Base-by-base conservation (phyloP, 345 rosid genomes). In the Gossypium rotundifolium region DNA sequence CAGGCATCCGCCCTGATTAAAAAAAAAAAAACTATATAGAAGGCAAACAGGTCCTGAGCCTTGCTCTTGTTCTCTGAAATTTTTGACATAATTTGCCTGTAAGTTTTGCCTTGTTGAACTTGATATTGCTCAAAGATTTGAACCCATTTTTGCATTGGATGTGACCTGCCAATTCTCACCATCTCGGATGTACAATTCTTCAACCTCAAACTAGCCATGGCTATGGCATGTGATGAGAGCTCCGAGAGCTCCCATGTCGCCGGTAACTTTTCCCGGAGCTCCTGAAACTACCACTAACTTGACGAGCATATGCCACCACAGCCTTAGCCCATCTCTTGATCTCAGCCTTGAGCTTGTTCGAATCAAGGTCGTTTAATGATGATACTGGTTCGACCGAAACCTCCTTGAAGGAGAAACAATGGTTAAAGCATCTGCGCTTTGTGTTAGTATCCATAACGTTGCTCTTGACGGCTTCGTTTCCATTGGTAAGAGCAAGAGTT, bases 321-420 rank as follows among this genome's bases (percentile, higher is more conserved):
- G 89, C 88, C 80, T 87, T 92, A 9, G 98, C 91, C 98, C 98
- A 94, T 76, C 88, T 90, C 51, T 52, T 80, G 65, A 94, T 94
- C 72, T 87, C 96, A 7, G 40, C 82, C 85, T 92, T 92, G 45
- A 94, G 75, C 87, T 87, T 88, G 57, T 72, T 78, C 0, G 98
- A 91, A 81, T 92, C 93, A 58, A 81, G 64, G 6, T 87, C 84
- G 22, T 49, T 75, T 71, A 92, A 79, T 12, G 95, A 81, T 6
- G 64, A 75, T n/a, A 83, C 85, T 0, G 85, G 85, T 27, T 85
- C 86, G 9, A 77, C 61, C 27, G 80, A 10, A 59, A 84, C 52
- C 86, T 90, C 95, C 64, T 46, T n/a, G 74, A 83, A 87, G 4
- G 92, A 79, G 64, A 86, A 82, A 68, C 89, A 84, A 22, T 63